Evolutionary conservation across 2,329 filamentous ascomycete species (phyloP), one percentile per base, ranked within the genome.

Genomic region (Penicillium sp.): DNA sequence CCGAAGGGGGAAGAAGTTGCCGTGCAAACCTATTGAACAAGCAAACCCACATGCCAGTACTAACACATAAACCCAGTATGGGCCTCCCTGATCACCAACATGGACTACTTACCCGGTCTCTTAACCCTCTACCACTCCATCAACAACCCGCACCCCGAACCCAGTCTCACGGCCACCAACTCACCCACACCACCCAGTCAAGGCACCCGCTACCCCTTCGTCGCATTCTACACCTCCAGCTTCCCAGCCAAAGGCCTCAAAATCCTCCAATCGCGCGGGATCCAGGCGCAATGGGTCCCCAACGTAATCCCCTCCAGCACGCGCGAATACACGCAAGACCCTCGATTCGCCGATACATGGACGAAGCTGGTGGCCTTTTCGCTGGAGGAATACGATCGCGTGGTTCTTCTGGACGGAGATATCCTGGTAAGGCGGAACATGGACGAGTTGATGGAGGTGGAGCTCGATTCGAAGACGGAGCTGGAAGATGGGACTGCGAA

Each of bases 61-160:
- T 44, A 55, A 50, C 53, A 7, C 24, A 8, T 14, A n/a, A 16
- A 18, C 14, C 16, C 38, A 87, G 88, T 91, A 69, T 94, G 88
- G 88, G 89, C 88, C 27, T 88, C 85, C 8, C 80, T 92, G 59
- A 89, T 94, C 69, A 92, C 89, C 52, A 92, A 91, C 73, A 83
- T 83, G 44, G 79, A 80, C 64, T 94, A 92, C 73, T 83, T 94
- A 56, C 81, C 86, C 4, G 89, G 89, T 44, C 84, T 92, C 44
- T 79, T 92, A 50, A 89, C 88, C 2, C 86, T 94, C 57, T 81
- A 89, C 68, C 81, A 87, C 73, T 88, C 86, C 46, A 82, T 94
- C 62, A 84, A 83, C 39, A 14, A 65, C 76, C 78, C 57, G 73
- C 14, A 39, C 11, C 31, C 38, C 20, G 38, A 40, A 11, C 38